Base-by-base conservation (phyloP, 306 rosid genomes). In the Mucuna pruriens region DNA sequence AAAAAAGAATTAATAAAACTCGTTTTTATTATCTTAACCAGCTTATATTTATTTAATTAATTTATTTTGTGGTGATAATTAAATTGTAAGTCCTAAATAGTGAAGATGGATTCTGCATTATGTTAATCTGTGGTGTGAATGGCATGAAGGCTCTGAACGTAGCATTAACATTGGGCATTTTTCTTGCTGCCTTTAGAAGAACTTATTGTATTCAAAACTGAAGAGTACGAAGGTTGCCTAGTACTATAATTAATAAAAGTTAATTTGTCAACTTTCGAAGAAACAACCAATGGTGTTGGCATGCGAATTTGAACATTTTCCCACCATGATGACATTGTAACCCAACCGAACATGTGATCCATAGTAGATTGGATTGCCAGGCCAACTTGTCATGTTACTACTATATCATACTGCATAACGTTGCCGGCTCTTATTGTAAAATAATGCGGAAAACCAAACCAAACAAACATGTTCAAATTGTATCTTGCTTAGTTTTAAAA, bases 161-260 rank as follows among this genome's bases (percentile, higher is more conserved):
- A n/a, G 23, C 45, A 63, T 4, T 26, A 52, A 19, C 60, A 52
- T 52, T 1, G 20, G 26, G 9, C 9, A 52, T 19, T 61, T 61
- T 25, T 4, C 9, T 26, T 26, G 38, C 0, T 26, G 67, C 20
- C 7, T 34, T 63, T 9, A 17, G 48, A 39, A 39, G 38, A 65
- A 65, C 31, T 38, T n/a, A n/a, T n/a, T 11, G 52, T 39, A 40
- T 20, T 67, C 33, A 67, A 67, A 38, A n/a, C n/a, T n/a, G n/a
- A n/a, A 11, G 52, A 67, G 72, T 39, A 8, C 49, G 88, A 70
- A 83, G 86, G 94, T 75, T 89, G 92, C 66, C 46, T n/a, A n/a
- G n/a, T 87, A 22, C 75, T 63, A 13, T 85, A 13, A 57, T 17
- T 65, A 3, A 17, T 34, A 54, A 44, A 81, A 6, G 25, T 25